These are phyloP conservation scores for Cytospora piceae DNA, from an alignment of 2,329 filamentous ascomycete genomes.

Conservation along the genomic window DNA sequence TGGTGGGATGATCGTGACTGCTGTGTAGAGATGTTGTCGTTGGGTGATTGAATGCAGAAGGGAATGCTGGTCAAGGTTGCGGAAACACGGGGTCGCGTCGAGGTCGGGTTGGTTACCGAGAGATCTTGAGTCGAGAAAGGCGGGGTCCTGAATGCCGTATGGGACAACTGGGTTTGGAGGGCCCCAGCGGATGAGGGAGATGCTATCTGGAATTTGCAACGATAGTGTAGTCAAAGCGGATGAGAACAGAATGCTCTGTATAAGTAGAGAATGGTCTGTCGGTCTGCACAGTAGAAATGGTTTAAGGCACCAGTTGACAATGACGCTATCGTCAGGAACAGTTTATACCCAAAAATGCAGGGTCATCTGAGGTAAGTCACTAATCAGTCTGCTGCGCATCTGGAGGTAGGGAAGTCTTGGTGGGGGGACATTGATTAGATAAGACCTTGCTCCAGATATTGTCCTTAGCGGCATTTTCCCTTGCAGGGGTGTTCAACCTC, in stretches of 20 bases:
- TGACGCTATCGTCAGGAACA: slow-evolving; percentile 16
- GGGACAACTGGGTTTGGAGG: not conserved
- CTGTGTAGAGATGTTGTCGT: not conserved
- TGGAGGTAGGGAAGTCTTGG: slow-evolving; percentile 7
- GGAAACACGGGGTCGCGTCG: slow-evolving; percentile 1
- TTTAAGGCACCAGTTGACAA: not conserved
- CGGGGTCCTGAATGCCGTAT: not conserved
- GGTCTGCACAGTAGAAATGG: not conserved
- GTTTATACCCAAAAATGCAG: slow-evolving; percentile 1
- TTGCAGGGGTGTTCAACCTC: not conserved
- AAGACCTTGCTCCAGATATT: slow-evolving; percentile 9
- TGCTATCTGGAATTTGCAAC: not conserved
- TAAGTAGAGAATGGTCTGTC: not conserved
- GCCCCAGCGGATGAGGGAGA: not conserved
- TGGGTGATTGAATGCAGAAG: not conserved
- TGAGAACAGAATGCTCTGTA: not conserved
- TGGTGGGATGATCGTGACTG: not conserved
- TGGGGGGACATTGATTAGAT: slow-evolving; percentile 19
- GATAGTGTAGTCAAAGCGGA: not conserved
- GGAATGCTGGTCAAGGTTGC: not conserved
- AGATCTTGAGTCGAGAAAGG: not conserved
- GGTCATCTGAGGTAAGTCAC: not conserved
- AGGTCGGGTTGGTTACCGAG: not conserved
- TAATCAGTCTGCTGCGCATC: not conserved
- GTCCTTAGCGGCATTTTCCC: not conserved